Base-by-base conservation (phyloP, 495 filamentous ascomycete species). In the Aspergillus cavernicola region DNA sequence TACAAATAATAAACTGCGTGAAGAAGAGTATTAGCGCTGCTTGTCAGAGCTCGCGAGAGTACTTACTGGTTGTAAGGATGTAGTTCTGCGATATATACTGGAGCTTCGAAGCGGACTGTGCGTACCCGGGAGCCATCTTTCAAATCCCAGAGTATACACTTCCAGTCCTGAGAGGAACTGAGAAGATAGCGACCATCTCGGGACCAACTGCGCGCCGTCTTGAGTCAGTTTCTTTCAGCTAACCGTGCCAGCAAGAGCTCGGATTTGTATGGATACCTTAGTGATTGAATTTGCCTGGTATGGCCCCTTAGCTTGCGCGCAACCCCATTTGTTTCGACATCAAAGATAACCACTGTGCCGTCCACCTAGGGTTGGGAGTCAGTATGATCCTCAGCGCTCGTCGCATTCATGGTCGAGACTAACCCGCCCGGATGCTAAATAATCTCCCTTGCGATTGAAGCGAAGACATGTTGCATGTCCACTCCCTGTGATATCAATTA, bases 261-360 rank as follows among this genome's bases (percentile, higher is more conserved):
- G 12, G 23, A 20, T 20, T 22, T 45, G 26, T 13, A 31, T 35
- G 19, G 31, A 3, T 69, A 78, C 81, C 81, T 85, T 18, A 97
- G 66, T 11, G 88, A 93, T 54, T 93, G 90, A 35, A 97, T 88
- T 61, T 93, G 90, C 53, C 86, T 78, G 15, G 88, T 92, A 71
- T 99, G 93, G 6, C 93, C 93, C 47, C 88, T 82, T 29, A 97
- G 77, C 67, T 97, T 97, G 50, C 90, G 85, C 35, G 93, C 93
- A 15, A 97, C 86, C 32, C 92, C 91, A 76, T 92, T 93, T 23
- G 95, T 97, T 65, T 97, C 95, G 36, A 97, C 79, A 65, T 99
- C 93, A 76, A 96, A 99, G 47, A 99, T 87, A 29, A 96, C 87
- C 39, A 97, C 87, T 13, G 86, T 91, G 57, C 93, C 93, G 72